Evolutionary conservation across 495 filamentous ascomycete genomes (phyloP).

Genomic region (Podospora comata): DNA sequence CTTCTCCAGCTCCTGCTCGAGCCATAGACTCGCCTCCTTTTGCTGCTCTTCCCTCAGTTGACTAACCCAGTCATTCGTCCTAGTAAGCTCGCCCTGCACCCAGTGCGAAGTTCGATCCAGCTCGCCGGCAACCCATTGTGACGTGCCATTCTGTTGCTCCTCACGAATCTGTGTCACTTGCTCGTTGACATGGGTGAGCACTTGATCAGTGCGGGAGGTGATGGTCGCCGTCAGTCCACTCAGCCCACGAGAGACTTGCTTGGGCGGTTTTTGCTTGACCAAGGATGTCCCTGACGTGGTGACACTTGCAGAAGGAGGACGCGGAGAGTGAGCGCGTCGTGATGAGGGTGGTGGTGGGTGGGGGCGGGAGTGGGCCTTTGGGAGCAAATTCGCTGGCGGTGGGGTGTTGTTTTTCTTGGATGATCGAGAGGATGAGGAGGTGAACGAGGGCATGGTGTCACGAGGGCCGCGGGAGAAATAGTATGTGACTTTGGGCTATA

Average conservation of each 20-base stretch:
- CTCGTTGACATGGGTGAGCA: conserved; percentile 3
- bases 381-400: background rate
- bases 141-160: conserved; percentile 7
- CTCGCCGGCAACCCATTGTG: conserved; percentile 8
- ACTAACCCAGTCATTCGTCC: background rate
- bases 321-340: background rate
- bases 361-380: background rate
- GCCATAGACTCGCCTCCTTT: background rate
- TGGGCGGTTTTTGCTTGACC: background rate
- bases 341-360: background rate
- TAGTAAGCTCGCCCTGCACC: background rate
- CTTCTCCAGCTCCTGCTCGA: conserved; percentile 3
- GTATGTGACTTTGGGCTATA: background rate
- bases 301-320: background rate
- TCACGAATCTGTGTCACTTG: conserved; percentile 3
- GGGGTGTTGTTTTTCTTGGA: background rate
- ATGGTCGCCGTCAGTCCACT: conserved; percentile 9
- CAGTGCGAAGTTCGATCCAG: conserved; percentile 6
- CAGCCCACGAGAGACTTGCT: background rate
- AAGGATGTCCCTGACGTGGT: background rate
- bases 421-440: background rate
- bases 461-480: background rate
- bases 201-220: conserved; percentile 7
- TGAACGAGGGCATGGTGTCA: background rate
- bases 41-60: conserved; percentile 5